phyloP scores from a whole-genome alignment of 139 green algal species.

The Bryopsis sp. region DNA sequence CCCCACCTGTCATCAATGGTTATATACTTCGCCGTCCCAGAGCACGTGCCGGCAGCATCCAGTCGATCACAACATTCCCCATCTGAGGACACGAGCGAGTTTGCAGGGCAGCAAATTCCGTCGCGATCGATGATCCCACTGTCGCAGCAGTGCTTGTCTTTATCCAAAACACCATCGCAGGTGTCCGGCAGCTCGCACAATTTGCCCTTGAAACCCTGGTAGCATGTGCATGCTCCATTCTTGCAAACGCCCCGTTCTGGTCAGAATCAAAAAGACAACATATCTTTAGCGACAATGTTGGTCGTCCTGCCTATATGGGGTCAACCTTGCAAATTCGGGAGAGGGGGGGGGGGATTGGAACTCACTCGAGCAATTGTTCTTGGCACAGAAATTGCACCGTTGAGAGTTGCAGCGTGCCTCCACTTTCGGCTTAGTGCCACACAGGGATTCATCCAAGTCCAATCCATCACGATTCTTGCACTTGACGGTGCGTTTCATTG shows the following conservation, averaged over 20 bases:
- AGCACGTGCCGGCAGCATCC: background rate
- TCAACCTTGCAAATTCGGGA: too few species aligned
- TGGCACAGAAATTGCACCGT: too few species aligned
- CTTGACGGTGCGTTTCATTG: too few species aligned
- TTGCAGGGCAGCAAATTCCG: background rate
- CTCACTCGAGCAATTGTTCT: too few species aligned
- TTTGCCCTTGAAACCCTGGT: conserved; percentile 7
- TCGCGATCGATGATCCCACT: background rate
- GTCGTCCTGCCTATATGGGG: too few species aligned
- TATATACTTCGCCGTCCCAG: background rate
- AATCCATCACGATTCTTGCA: too few species aligned
- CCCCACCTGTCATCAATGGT: background rate
- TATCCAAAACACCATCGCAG: conserved; percentile 11
- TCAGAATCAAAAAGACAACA: too few species aligned
- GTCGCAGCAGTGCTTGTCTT: background rate
- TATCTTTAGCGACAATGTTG: too few species aligned
- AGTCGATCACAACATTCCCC: background rate
- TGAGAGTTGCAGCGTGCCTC: too few species aligned
- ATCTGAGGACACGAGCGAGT: background rate
- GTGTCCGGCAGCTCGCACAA: background rate
- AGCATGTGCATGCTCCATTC: conserved; percentile 7
- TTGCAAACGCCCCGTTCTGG: conserved; percentile 5
- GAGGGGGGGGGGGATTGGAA: too few species aligned
- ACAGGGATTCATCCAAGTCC: too few species aligned
- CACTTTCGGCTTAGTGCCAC: too few species aligned